Percentiles rank a stretch among this genome's conserved stretches.
Evolutionary conservation across 257 asterid genomes (phyloP).

Genomic region (Leptodermis oblonga): DNA sequence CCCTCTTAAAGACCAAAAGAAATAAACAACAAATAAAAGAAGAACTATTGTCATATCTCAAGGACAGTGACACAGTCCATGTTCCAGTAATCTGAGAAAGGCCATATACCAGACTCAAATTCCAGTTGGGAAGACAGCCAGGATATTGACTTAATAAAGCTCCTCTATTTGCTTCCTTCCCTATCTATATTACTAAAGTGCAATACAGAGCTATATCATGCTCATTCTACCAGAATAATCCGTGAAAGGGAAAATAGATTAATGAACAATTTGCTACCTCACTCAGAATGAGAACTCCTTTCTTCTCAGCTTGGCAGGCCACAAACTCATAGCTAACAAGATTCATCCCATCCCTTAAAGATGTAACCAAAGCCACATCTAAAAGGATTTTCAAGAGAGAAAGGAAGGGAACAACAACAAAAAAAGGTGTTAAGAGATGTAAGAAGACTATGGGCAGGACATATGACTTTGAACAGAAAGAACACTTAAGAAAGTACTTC

Average conservation of each 20-base stretch:
- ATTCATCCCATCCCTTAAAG: slow-evolving; percentile 95
- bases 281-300: slow-evolving; percentile 91
- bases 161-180: not conserved
- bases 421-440: not conserved
- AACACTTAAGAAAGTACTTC: not conserved
- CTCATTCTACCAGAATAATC: not conserved
- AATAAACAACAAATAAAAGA: too few relatives aligned
- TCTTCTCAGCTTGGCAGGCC: slow-evolving; percentile 88
- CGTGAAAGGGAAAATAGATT: not conserved
- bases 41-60: not conserved
- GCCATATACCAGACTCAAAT: not conserved
- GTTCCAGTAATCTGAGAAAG: not conserved
- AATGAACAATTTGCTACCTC: slow-evolving; percentile 47
- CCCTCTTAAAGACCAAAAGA: not conserved
- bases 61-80: not conserved
- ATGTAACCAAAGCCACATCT: slow-evolving; percentile 91
- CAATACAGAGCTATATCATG: not conserved
- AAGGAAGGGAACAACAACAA: not conserved
- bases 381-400: slow-evolving; percentile 15
- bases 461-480: not conserved
- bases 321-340: slow-evolving; percentile 94
- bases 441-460: not conserved
- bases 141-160: not conserved
- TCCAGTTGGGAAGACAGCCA: not conserved
- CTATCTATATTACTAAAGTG: not conserved